A percentile compares a stretch with the other conserved stretches of the same genome.
Evolutionary conservation across 2,329 filamentous ascomycete genomes (phyloP).

Genomic region (Sporothrix dimorphospora): DNA sequence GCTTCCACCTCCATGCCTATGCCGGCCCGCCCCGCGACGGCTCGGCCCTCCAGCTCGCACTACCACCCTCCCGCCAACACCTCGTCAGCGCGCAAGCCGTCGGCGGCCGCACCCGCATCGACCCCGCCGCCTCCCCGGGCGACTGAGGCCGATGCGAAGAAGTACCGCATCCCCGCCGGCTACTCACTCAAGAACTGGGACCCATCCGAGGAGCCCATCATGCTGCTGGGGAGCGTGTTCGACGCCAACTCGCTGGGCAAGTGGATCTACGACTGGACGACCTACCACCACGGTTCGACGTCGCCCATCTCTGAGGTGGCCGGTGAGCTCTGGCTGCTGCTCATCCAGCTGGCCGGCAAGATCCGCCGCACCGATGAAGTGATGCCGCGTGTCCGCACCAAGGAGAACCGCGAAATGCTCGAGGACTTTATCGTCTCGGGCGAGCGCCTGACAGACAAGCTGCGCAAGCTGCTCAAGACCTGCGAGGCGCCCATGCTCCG

Average conservation of each 20-base stretch:
- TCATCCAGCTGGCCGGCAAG: slow-evolving; percentile 93
- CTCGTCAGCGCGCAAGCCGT: slow-evolving; percentile 25
- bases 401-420: slow-evolving; percentile 77
- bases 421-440: slow-evolving; percentile 90
- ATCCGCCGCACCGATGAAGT: slow-evolving; percentile 86
- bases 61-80: slow-evolving; percentile 44
- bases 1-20: slow-evolving; percentile 33
- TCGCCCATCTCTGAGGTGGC: slow-evolving; percentile 89
- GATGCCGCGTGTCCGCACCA: slow-evolving; percentile 69
- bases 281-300: slow-evolving; percentile 80
- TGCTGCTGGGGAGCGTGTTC: slow-evolving; percentile 92
- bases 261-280: slow-evolving; percentile 99
- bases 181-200: slow-evolving; percentile 99
- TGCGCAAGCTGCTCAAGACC: slow-evolving; percentile 82
- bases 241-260: slow-evolving; percentile 97
- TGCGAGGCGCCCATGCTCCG: slow-evolving; percentile 97
- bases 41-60: slow-evolving; percentile 50
- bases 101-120: slow-evolving; percentile 38
- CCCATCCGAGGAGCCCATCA: slow-evolving; percentile 88
- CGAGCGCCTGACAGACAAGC: slow-evolving; percentile 81
- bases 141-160: slow-evolving; percentile 62
- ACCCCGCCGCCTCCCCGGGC: slow-evolving; percentile 50
- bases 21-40: slow-evolving; percentile 58
- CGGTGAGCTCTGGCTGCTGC: slow-evolving; percentile 90
- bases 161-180: slow-evolving; percentile 78